A percentile compares a stretch with the other conserved stretches of the same genome.
phyloP scores from a whole-genome alignment of 257 asterid species.

The Capsicum rhomboideum region DNA sequence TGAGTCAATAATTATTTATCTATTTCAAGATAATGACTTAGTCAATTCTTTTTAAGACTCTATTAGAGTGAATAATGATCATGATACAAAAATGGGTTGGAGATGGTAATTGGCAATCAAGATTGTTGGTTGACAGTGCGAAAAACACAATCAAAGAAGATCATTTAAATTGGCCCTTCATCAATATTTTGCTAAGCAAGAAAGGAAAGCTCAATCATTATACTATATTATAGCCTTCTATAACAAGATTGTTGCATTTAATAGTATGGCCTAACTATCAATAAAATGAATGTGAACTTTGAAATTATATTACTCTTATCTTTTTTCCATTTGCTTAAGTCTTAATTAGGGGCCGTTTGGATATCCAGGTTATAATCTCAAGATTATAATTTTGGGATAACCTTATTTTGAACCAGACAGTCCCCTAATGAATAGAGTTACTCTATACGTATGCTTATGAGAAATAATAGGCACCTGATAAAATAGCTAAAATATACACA shows the following conservation, averaged over 20 bases:
- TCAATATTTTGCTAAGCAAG: not conserved
- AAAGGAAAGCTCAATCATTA: not conserved
- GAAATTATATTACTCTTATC: too few species aligned
- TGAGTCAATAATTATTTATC: not conserved
- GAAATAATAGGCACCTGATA: not conserved
- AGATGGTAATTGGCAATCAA: not conserved
- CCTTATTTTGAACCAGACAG: not conserved
- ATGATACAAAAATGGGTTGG: not conserved
- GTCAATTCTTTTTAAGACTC: not conserved
- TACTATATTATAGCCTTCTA: not conserved
- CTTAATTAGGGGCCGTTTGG: too few species aligned
- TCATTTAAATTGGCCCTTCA: not conserved
- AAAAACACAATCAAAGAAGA: not conserved
- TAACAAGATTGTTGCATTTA: not conserved
- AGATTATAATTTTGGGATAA: not conserved
- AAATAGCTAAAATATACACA: accelerated
- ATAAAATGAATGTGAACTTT: not conserved
- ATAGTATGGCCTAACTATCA: not conserved
- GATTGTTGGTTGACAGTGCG: not conserved
- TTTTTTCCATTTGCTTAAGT: too few species aligned
- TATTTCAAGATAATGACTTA: not conserved
- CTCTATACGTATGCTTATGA: not conserved
- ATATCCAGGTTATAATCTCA: not conserved
- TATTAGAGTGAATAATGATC: not conserved
- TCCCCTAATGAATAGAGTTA: not conserved